Evolutionary conservation across 192 early-diverging fungal species (phyloP).

Genomic region (Backusella macrospora): DNA sequence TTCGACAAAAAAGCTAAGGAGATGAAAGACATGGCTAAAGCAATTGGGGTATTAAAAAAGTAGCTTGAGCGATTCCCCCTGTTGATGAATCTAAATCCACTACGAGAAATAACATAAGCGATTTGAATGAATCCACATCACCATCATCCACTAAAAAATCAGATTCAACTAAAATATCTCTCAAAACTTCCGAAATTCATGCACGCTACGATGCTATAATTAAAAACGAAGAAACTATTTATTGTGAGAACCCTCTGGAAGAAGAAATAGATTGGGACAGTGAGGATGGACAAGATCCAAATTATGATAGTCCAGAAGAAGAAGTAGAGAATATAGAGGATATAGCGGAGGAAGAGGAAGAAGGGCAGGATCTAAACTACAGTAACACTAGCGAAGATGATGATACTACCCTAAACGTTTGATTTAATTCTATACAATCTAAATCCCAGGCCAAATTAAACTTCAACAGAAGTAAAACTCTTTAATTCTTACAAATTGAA

Average conservation of each 20-base stretch:
- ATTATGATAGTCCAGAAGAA: neutral
- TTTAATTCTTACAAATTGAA: neutral
- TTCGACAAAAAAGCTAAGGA: neutral
- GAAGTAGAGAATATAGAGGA: too few relatives aligned
- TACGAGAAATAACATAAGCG: neutral
- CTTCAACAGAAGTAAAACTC: neutral
- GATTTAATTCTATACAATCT: neutral
- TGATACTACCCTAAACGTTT: neutral
- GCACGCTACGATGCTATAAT: neutral
- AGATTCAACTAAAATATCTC: neutral
- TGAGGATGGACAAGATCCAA: conserved; percentile 10
- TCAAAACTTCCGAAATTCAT: neutral
- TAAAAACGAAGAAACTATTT: neutral
- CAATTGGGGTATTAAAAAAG: neutral
- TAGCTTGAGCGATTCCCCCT: neutral
- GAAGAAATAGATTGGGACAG: neutral
- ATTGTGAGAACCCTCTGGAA: neutral
- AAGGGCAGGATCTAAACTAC: neutral
- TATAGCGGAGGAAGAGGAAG: neutral
- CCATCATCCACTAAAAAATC: neutral
- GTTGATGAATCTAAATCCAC: neutral
- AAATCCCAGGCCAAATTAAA: neutral
- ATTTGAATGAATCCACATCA: neutral
- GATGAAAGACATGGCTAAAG: neutral
- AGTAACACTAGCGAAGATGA: neutral